Conservation (phyloP, 306 rosid genomes). For the Rubus idaeus region DNA sequence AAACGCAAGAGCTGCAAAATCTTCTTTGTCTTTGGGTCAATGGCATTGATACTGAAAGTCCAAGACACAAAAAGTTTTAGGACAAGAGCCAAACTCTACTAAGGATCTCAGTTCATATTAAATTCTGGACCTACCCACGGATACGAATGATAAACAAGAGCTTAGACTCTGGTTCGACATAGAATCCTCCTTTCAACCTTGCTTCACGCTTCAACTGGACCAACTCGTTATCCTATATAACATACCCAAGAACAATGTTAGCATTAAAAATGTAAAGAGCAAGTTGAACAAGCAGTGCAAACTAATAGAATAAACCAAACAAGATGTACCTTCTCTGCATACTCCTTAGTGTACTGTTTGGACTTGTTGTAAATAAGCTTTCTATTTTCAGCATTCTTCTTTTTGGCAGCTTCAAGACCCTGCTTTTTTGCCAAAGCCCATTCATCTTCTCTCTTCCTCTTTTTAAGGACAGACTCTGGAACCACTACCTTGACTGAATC, state of each 20-base stretch:
- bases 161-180: conserved; percentile 92
- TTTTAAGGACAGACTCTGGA: conserved; percentile 82
- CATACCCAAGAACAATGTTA: neutral
- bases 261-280: neutral
- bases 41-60: conserved; percentile 78
- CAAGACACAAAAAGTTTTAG: neutral
- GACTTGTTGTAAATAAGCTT: conserved; percentile 69
- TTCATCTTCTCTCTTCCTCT: conserved; percentile 71
- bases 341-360: conserved; percentile 59
- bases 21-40: conserved; percentile 76
- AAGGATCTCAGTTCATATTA: neutral
- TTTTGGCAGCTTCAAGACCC: conserved; percentile 49
- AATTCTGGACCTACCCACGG: conserved; percentile 60
- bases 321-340: conserved; percentile 51
- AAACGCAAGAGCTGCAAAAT: conserved; percentile 84
- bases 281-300: neutral
- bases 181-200: conserved; percentile 85
- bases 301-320: neutral
- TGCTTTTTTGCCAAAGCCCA: conserved; percentile 73
- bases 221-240: conserved; percentile 57
- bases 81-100: neutral
- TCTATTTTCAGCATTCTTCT: conserved; percentile 64
- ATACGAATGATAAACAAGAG: conserved; percentile 76
- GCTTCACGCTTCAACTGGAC: conserved; percentile 84
- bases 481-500: conserved; percentile 52